phyloP scores from a whole-genome alignment of 176 grass and related monocot species.

The Thinopyrum elongatum region DNA sequence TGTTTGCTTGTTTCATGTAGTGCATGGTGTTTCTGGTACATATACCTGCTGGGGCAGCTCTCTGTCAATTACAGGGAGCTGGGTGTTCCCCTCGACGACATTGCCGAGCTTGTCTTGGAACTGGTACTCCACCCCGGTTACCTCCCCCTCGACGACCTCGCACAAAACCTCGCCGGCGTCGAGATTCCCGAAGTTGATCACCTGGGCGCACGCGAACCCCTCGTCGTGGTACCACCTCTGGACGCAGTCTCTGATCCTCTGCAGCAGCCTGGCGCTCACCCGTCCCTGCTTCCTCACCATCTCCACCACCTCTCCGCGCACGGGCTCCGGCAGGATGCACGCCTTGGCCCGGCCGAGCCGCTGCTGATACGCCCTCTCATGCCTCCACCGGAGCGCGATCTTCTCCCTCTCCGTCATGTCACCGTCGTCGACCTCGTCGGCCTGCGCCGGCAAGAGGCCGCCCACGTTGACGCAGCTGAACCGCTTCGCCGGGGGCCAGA shows the following conservation, averaged over 20 bases:
- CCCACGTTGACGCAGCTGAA: conserved; percentile 94
- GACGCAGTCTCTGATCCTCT: conserved; percentile 82
- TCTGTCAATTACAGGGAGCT: conserved; percentile 61
- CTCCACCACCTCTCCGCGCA: conserved; percentile 59
- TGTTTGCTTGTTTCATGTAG: conserved; percentile 4
- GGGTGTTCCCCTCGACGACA: conserved; percentile 75
- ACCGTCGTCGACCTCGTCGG: conserved; percentile 63
- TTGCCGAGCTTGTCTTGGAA: conserved; percentile 96
- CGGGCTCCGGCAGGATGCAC: conserved; percentile 66
- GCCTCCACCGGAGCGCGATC: conserved; percentile 70
- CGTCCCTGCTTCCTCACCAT: conserved; percentile 74
- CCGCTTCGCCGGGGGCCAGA: conserved; percentile 66
- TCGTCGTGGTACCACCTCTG: conserved; percentile 94
- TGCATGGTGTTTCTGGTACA: not conserved
- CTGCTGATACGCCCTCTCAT: conserved; percentile 73
- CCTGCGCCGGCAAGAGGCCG: conserved; percentile 49
- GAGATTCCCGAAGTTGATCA: conserved; percentile 87
- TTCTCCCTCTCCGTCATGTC: conserved; percentile 95
- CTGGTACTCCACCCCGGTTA: conserved; percentile 73
- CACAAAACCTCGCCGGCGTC: conserved; percentile 81
- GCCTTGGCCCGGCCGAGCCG: conserved; percentile 52
- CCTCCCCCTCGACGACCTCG: conserved; percentile 90
- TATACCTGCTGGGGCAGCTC: conserved; percentile 80
- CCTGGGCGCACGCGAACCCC: conserved; percentile 84
- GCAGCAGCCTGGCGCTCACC: conserved; percentile 81